Evolutionary conservation across 2,329 filamentous ascomycete species (phyloP), one percentile per base, ranked within the genome.

Genomic region (Colletotrichum caudatum): DNA sequence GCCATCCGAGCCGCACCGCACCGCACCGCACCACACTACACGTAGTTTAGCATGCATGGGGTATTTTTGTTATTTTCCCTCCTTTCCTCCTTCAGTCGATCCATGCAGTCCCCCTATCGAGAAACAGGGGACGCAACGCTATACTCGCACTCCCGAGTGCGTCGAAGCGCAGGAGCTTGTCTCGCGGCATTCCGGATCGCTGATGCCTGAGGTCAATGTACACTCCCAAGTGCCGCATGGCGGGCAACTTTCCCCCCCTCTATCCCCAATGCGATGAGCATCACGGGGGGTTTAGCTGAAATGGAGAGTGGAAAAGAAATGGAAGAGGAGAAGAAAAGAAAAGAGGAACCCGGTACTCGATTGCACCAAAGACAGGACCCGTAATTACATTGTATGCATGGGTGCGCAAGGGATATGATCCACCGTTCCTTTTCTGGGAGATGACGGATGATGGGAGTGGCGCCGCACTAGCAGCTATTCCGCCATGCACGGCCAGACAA

Each of bases 371-470:
- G 26, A 23, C 39, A 50, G 51, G 48, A 65, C 46, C 60, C 72
- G 62, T 53, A 56, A 18, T 29, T 29, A 4, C 29, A 29, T 29
- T 29, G 35, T 9, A 37, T 48, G 57, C 66, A 58, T 65, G 66
- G 66, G 50, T 70, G 26, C n/a, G 33, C 69, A 72, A 66, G 53
- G 65, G 69, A 65, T 41, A 23, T 69, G 69, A 63, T 60, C 61
- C 72, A 70, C 66, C 64, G 61, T 69, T 74, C 62, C 70, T 66
- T 72, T 74, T 69, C 65, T 64, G 63, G 70, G 70, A 74, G 72
- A 74, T 74, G 72, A 74, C 66, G 72, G 72, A 70, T 73, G 58
- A 66, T 74, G 66, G 72, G 70, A 69, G 72, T 73, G 72, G 70
- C 72, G 72, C 59, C 53, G 69, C 57, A 41, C 72, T 74, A 73